These are phyloP conservation scores for Samsoniella hepiali DNA, from an alignment of 2,329 filamentous ascomycete species.

Conservation along the genomic window DNA sequence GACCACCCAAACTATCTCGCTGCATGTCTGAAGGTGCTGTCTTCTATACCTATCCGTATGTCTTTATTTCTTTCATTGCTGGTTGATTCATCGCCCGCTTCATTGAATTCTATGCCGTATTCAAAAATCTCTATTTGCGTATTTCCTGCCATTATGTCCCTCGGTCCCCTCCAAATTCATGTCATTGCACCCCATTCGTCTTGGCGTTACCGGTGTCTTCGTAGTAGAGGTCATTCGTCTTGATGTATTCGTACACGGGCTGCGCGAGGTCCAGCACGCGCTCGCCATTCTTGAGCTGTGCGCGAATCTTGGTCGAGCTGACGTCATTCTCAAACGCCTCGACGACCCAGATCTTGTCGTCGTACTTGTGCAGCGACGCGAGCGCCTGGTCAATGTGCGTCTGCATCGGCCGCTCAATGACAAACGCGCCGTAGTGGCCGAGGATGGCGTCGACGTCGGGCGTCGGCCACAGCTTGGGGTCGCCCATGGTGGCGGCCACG, in stretches of 20 bases:
- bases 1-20: background rate
- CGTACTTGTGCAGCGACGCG: constrained; percentile 69
- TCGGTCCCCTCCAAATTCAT: background rate
- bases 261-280: constrained; percentile 70
- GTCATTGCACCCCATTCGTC: constrained; percentile 16
- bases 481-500: constrained; percentile 66
- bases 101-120: background rate
- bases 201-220: constrained; percentile 13
- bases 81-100: background rate
- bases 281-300: constrained; percentile 73
- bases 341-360: constrained; percentile 78
- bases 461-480: constrained; percentile 70
- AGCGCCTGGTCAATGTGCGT: constrained; percentile 83
- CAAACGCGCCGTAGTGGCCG: constrained; percentile 72
- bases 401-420: constrained; percentile 70
- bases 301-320: constrained; percentile 71
- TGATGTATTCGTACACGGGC: constrained; percentile 68
- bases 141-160: background rate
- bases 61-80: background rate
- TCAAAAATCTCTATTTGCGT: background rate
- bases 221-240: constrained; percentile 59
- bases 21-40: background rate
- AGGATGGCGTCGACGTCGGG: constrained; percentile 82
- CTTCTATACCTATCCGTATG: constrained; percentile 3
- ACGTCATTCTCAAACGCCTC: constrained; percentile 83